Conservation (phyloP, 1,284 basidiomycete species). For the Albatrellus sp. region DNA sequence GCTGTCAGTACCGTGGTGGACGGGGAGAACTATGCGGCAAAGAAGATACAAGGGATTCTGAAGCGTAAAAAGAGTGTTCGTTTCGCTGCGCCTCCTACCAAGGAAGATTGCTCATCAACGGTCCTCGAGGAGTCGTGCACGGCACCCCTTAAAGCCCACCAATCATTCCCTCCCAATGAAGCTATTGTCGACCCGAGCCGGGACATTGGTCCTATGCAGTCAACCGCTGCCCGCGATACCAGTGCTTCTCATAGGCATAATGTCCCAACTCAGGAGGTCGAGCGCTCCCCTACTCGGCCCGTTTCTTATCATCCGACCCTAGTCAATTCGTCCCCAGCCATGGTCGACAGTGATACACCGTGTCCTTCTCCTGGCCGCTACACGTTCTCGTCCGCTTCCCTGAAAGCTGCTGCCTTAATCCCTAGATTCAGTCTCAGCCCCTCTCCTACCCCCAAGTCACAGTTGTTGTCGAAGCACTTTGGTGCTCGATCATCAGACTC, state of each 20-base stretch:
- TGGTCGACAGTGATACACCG: too few species aligned
- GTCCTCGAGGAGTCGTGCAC: background rate
- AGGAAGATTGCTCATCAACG: background rate
- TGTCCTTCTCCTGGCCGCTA: too few species aligned
- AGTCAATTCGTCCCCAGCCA: too few species aligned
- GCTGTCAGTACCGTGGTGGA: too few species aligned
- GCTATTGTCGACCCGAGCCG: too few species aligned
- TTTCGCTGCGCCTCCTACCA: conserved; percentile 18
- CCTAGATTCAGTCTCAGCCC: too few species aligned
- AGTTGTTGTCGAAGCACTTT: too few species aligned
- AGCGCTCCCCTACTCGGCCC: background rate
- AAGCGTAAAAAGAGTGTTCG: conserved; percentile 24
- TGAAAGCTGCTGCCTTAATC: too few species aligned
- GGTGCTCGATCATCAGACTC: background rate
- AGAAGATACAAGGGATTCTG: conserved; percentile 20
- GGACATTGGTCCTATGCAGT: too few species aligned
- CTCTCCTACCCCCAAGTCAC: too few species aligned
- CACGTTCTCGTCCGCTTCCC: background rate
- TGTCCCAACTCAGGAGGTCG: background rate
- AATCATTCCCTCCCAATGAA: too few species aligned
- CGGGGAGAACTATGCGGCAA: conserved; percentile 7
- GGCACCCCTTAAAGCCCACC: too few species aligned
- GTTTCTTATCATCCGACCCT: background rate
- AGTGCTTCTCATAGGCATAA: background rate
- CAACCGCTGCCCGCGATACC: background rate